Conservation (phyloP, 1,139 yeast genomes). For the Yarrowia galli region DNA sequence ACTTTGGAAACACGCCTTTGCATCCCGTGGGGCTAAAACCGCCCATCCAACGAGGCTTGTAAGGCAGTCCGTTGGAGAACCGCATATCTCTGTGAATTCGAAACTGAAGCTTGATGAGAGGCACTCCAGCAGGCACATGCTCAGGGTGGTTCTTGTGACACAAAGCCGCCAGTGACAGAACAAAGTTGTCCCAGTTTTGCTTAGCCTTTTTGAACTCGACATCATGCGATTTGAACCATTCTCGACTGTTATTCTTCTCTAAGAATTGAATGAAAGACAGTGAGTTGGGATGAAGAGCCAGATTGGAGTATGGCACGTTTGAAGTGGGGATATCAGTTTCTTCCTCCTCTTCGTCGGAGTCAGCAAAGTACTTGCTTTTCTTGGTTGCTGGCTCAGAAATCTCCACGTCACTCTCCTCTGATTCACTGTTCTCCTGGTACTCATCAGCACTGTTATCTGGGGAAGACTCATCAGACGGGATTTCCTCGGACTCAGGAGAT, state of each 20-base stretch:
- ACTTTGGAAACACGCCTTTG: slow-evolving; percentile 44
- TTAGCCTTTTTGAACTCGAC: slow-evolving; percentile 43
- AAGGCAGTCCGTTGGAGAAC: slow-evolving; percentile 44
- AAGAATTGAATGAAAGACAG: slow-evolving; percentile 42
- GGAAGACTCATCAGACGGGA: neutral
- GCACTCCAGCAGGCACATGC: slow-evolving; percentile 42
- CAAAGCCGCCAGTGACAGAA: slow-evolving; percentile 41
- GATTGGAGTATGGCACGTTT: slow-evolving; percentile 1
- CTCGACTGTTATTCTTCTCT: slow-evolving; percentile 43
- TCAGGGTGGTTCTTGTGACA: slow-evolving; percentile 42
- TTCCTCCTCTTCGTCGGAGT: slow-evolving; percentile 11
- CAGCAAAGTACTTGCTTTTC: slow-evolving; percentile 26
- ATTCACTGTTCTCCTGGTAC: neutral
- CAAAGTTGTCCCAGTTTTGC: slow-evolving; percentile 44
- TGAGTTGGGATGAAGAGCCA: slow-evolving; percentile 44
- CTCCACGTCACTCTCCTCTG: neutral
- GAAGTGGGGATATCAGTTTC: slow-evolving; percentile 8
- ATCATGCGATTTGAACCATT: slow-evolving; percentile 45
- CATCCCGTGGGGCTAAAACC: slow-evolving; percentile 44
- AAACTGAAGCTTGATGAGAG: slow-evolving; percentile 43
- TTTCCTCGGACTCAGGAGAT: neutral
- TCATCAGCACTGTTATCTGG: slow-evolving; percentile 26
- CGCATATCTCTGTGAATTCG: slow-evolving; percentile 45
- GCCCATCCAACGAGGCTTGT: slow-evolving; percentile 44
- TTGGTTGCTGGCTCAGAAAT: neutral